phyloP scores from a whole-genome alignment of 164 flowering plant genomes.

The Tinospora cordifolia region DNA sequence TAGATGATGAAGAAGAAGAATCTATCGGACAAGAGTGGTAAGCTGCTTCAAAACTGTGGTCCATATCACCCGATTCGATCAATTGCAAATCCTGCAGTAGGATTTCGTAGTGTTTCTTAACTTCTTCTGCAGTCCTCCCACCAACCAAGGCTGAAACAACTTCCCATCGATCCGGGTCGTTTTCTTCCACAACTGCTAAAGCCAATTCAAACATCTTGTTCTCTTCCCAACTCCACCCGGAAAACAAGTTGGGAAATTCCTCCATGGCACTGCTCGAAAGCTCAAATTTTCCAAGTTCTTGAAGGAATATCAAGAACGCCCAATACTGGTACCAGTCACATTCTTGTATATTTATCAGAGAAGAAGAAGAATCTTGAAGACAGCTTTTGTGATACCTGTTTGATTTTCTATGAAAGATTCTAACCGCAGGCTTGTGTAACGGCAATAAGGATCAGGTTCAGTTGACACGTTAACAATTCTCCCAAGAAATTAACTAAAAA shows the following conservation, averaged over 20 bases:
- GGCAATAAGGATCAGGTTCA: neutral
- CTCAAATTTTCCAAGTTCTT: slow-evolving; percentile 6
- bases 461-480: slow-evolving; percentile 12
- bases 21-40: slow-evolving; percentile 7
- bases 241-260: slow-evolving; percentile 19
- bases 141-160: slow-evolving; percentile 56
- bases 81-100: slow-evolving; percentile 52
- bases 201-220: slow-evolving; percentile 72
- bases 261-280: slow-evolving; percentile 21
- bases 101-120: slow-evolving; percentile 44
- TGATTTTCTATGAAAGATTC: slow-evolving; percentile 9
- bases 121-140: slow-evolving; percentile 47
- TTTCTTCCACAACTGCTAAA: slow-evolving; percentile 49
- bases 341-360: slow-evolving; percentile 22
- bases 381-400: slow-evolving; percentile 2
- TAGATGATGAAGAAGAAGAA: no score
- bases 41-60: slow-evolving; percentile 26
- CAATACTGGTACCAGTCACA: slow-evolving; percentile 18
- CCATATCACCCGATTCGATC: slow-evolving; percentile 48
- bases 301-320: slow-evolving; percentile 12
- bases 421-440: neutral
- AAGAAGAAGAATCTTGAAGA: slow-evolving; percentile 3
- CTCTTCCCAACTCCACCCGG: slow-evolving; percentile 72
- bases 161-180: slow-evolving; percentile 55
- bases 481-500: neutral